Conservation (phyloP, 139 green algal species). For the Diplosphaera chodatii region DNA sequence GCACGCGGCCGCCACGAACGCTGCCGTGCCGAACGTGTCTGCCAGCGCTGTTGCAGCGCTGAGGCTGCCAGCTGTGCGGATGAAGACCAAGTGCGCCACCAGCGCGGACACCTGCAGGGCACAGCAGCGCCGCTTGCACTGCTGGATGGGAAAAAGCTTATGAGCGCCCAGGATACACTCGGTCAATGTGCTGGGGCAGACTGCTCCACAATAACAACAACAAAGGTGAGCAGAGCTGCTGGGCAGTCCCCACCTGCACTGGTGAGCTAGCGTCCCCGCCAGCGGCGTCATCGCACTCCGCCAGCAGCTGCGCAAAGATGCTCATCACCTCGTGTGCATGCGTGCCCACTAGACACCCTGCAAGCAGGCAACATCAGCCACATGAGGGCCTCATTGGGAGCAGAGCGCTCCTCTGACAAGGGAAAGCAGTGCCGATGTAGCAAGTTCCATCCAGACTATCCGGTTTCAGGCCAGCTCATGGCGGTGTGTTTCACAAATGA, state of each 20-base stretch:
- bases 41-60: conserved; percentile 38
- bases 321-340: conserved; percentile 61
- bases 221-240: too few relatives aligned
- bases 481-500: too few relatives aligned
- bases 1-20: conserved; percentile 38
- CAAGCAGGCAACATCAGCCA: too few relatives aligned
- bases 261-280: conserved; percentile 9
- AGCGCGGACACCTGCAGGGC: conserved; percentile 31
- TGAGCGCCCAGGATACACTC: too few relatives aligned
- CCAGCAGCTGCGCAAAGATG: conserved; percentile 50
- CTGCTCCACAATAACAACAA: too few relatives aligned
- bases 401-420: too few relatives aligned
- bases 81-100: conserved; percentile 56
- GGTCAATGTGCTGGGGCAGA: too few relatives aligned
- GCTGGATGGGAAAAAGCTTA: too few relatives aligned
- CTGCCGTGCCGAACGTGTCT: conserved; percentile 52
- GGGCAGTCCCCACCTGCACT: conserved; percentile 17
- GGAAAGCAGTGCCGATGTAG: too few relatives aligned
- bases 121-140: too few relatives aligned
- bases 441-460: too few relatives aligned
- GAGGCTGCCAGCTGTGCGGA: conserved; percentile 22
- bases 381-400: too few relatives aligned
- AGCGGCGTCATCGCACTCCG: conserved; percentile 35
- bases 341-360: conserved; percentile 49
- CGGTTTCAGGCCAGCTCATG: neutral